These are phyloP conservation scores for Stenogyne calaminthoides DNA, from an alignment of 305 asterid genomes.

Conservation along the genomic window DNA sequence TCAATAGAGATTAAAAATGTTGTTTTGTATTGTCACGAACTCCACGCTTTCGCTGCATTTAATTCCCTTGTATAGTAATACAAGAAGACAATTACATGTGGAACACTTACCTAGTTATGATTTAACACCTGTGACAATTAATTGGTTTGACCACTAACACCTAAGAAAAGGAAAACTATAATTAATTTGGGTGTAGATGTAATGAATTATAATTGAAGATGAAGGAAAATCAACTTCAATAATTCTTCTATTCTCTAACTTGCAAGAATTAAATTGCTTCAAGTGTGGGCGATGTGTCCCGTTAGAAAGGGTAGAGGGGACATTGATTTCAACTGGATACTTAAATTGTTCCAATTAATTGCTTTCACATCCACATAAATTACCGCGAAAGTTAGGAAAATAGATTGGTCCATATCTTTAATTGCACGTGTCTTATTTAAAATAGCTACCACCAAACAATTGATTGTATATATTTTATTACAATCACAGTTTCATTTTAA, in stretches of 20 bases:
- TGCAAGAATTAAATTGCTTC: slow-evolving; percentile 19
- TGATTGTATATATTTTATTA: neutral
- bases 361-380: slow-evolving; percentile 21
- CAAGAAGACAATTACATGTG: no score
- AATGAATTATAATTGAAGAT: slow-evolving; percentile 1
- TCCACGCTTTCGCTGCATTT: no score
- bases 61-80: no score
- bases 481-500: neutral
- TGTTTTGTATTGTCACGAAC: no score
- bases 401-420: slow-evolving; percentile 24
- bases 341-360: slow-evolving; percentile 12
- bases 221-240: neutral
- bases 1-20: no score
- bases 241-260: slow-evolving; percentile 1
- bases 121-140: neutral
- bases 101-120: neutral
- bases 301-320: neutral
- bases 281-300: slow-evolving; percentile 27
- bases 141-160: slow-evolving; percentile 21
- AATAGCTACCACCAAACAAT: neutral
- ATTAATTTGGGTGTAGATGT: neutral
- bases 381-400: slow-evolving; percentile 26
- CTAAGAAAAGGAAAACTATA: slow-evolving; percentile 2
- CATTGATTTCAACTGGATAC: slow-evolving; percentile 22
- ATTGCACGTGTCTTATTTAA: slow-evolving; percentile 15